Evolutionary conservation across 2,329 filamentous ascomycete genomes (phyloP).

Genomic region (Colletotrichum aenigma): DNA sequence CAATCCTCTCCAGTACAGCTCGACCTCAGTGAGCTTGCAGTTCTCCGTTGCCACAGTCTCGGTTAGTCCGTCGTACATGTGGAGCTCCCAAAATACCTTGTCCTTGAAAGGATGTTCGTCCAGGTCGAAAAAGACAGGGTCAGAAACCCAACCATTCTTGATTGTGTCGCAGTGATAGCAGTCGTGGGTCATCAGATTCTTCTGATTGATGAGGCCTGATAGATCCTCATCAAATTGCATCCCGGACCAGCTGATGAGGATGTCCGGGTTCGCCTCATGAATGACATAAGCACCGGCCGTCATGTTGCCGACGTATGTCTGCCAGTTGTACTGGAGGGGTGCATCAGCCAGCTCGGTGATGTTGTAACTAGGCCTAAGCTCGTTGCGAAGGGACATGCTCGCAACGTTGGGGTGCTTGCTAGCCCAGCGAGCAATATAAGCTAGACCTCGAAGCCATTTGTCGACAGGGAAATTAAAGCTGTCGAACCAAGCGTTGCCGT

Average conservation of each 20-base stretch:
- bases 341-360: neutral
- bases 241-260: neutral
- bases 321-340: neutral
- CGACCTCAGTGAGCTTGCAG: constrained; percentile 51
- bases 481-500: neutral
- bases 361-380: neutral
- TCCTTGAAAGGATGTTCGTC: neutral
- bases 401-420: neutral
- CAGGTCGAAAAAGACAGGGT: neutral
- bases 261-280: neutral
- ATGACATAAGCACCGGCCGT: neutral
- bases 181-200: neutral
- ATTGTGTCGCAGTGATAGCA: neutral
- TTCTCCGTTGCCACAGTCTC: constrained; percentile 47
- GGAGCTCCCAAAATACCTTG: neutral
- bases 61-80: constrained; percentile 22
- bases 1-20: constrained; percentile 53
- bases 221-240: neutral
- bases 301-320: neutral
- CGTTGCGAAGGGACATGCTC: neutral
- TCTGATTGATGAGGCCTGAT: neutral
- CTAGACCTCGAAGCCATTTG: neutral
- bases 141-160: neutral
- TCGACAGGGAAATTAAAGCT: neutral
- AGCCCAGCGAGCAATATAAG: neutral